phyloP scores from a whole-genome alignment of 805 yeast genomes.

The Nakazawaea ishiwadae region DNA sequence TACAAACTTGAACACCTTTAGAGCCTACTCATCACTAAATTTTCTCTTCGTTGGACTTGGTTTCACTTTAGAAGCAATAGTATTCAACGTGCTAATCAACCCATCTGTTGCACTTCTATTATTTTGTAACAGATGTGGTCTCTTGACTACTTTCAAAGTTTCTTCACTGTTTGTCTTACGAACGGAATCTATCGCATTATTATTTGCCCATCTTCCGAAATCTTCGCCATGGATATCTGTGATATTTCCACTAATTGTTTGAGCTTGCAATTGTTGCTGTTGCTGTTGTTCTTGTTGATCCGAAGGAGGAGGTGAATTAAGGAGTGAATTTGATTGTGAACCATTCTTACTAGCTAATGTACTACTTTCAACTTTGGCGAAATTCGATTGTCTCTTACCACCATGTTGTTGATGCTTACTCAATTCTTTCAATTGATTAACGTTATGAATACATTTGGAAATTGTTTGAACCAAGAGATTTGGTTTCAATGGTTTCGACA shows the following conservation, averaged over 20 bases:
- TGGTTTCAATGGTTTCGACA: slow-evolving; percentile 85
- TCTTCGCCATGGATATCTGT: slow-evolving; percentile 13
- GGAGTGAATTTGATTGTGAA: neutral
- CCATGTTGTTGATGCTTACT: slow-evolving; percentile 30
- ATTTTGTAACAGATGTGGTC: neutral
- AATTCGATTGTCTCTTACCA: slow-evolving; percentile 39
- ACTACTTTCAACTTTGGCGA: slow-evolving; percentile 40
- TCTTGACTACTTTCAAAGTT: slow-evolving; percentile 3
- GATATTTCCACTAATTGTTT: slow-evolving; percentile 8
- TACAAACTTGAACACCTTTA: no score
- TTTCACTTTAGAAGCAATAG: neutral
- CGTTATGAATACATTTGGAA: slow-evolving; percentile 73
- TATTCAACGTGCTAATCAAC: slow-evolving; percentile 3
- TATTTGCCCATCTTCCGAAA: slow-evolving; percentile 7
- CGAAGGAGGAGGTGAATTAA: neutral
- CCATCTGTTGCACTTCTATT: slow-evolving; percentile 9
- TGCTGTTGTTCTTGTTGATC: neutral
- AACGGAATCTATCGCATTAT: neutral
- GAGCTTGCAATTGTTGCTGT: neutral
- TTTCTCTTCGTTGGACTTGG: slow-evolving; percentile 10
- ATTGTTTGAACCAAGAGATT: slow-evolving; percentile 79
- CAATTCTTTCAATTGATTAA: slow-evolving; percentile 55
- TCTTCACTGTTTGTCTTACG: slow-evolving; percentile 11
- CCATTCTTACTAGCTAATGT: slow-evolving; percentile 25
- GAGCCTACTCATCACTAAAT: slow-evolving; percentile 4